Evolutionary conservation across 2,329 filamentous ascomycete species (phyloP), one percentile per base, ranked within the genome.

Genomic region (Penicillium sp.): DNA sequence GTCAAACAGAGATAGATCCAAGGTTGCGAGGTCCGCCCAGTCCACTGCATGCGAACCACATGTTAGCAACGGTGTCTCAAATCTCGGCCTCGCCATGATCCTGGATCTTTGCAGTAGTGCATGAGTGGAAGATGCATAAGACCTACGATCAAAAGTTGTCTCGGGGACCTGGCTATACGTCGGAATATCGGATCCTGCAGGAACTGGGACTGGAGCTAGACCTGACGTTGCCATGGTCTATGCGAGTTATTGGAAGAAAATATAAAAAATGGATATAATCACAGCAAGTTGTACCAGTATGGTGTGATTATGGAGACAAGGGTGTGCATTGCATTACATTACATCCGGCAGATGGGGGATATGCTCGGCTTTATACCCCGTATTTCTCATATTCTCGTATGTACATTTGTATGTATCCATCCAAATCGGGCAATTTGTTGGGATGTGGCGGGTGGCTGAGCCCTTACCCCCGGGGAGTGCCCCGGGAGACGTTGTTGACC

Each of bases 21-120:
- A 74, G 1, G 80, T 84, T 8, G 79, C 76, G 3, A 85, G 75
- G 57, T 84, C 80, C 1, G 81, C 77, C 79, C 80, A 84, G 21
- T 65, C 56, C 53, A 65, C 63, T 65, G 37, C 2, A 55, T 46
- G 3, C 37, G 42, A 42, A 9, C 23, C 5, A 35, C 9, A 46
- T 34, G 10, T 52, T 46, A 52, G 32, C 8, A 3, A 29, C n/a
- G 2, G 6, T 21, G 7, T 16, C 8, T 13, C 32, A 46, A 18
- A 4, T 16, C 9, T 15, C 4, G 1, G 16, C 1, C 6, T 25
- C 13, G 2, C 9, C 2, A 32, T 3, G n/a, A 3, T 6, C 10
- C n/a, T 21, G 6, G 6, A 6, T 2, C 18, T 6, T 13, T n/a
- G 21, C 12, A 10, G 4, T 39, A 52, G 37, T 46, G 23, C n/a